Conservation (phyloP, 2,329 filamentous ascomycete genomes). For the Nemania sp. region DNA sequence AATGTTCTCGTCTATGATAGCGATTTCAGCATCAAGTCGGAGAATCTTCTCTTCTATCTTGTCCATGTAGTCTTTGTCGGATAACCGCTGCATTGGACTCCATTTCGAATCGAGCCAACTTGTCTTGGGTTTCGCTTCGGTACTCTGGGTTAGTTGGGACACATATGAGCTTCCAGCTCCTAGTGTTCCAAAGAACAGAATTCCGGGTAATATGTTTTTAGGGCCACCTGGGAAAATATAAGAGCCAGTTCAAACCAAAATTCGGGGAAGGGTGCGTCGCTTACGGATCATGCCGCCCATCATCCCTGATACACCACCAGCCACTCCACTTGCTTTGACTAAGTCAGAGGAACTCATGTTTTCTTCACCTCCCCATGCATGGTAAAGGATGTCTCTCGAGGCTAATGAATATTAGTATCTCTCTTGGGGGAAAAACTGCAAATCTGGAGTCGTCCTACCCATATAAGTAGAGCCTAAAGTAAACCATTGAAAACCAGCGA, state of each 20-base stretch:
- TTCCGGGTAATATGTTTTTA: slow-evolving; percentile 64
- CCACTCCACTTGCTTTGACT: slow-evolving; percentile 74
- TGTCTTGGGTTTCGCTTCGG: slow-evolving; percentile 40
- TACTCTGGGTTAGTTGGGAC: slow-evolving; percentile 38
- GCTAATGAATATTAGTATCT: slow-evolving; percentile 53
- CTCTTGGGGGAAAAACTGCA: slow-evolving; percentile 1
- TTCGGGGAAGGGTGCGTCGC: slow-evolving; percentile 45
- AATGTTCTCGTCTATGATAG: slow-evolving; percentile 82
- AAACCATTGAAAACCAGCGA: slow-evolving; percentile 84
- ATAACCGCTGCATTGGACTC: slow-evolving; percentile 76
- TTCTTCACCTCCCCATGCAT: slow-evolving; percentile 63
- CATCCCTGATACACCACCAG: slow-evolving; percentile 76
- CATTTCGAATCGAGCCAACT: slow-evolving; percentile 71
- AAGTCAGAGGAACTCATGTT: slow-evolving; percentile 69
- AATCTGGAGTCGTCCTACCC: slow-evolving; percentile 63
- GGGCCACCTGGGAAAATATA: slow-evolving; percentile 60
- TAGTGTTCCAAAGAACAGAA: slow-evolving; percentile 61
- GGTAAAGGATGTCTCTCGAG: slow-evolving; percentile 60
- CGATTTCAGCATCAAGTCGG: slow-evolving; percentile 79
- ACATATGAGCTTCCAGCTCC: slow-evolving; percentile 54
- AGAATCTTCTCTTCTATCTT: slow-evolving; percentile 79
- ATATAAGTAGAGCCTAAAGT: slow-evolving; percentile 81
- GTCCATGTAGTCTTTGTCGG: slow-evolving; percentile 77
- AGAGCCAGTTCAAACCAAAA: slow-evolving; percentile 6
- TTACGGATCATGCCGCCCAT: slow-evolving; percentile 67